Percentiles rank a stretch among this genome's conserved stretches.
Conservation (phyloP, 768 basidiomycete genomes). For the Leccinum incarnatum region DNA sequence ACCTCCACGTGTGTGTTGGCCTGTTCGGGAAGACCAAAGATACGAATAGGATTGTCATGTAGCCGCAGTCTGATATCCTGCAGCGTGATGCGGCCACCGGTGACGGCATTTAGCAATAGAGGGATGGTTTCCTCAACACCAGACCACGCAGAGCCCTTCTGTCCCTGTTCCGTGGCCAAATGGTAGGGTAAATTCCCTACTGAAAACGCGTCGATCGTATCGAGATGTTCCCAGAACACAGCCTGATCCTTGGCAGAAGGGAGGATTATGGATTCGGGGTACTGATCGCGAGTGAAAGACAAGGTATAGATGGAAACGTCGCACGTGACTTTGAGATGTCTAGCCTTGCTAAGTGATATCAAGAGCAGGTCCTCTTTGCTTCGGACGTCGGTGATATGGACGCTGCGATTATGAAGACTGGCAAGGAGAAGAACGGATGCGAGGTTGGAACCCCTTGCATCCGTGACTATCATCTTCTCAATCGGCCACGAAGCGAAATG, state of each 20-base stretch:
- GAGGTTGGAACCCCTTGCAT: slow-evolving; percentile 88
- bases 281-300: slow-evolving; percentile 81
- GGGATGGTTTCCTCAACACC: slow-evolving; percentile 88
- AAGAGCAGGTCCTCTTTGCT: slow-evolving; percentile 83
- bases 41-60: slow-evolving; percentile 88
- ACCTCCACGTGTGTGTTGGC: slow-evolving; percentile 88
- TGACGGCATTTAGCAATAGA: slow-evolving; percentile 82
- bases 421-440: slow-evolving; percentile 92
- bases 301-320: slow-evolving; percentile 91
- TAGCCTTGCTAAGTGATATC: slow-evolving; percentile 92
- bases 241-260: slow-evolving; percentile 77
- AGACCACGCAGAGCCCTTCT: slow-evolving; percentile 62
- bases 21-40: slow-evolving; percentile 90
- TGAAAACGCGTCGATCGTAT: slow-evolving; percentile 86
- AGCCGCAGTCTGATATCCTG: slow-evolving; percentile 80
- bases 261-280: slow-evolving; percentile 59
- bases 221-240: slow-evolving; percentile 81
- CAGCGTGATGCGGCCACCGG: slow-evolving; percentile 73
- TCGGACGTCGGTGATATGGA: slow-evolving; percentile 90
- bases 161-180: slow-evolving; percentile 59
- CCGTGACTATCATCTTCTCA: slow-evolving; percentile 92
- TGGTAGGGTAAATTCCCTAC: slow-evolving; percentile 82
- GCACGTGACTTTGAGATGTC: slow-evolving; percentile 91
- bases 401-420: slow-evolving; percentile 83
- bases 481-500: slow-evolving; percentile 89